phyloP scores from a whole-genome alignment of 2,329 filamentous ascomycete genomes.

The Trichothecium sympodiale region DNA sequence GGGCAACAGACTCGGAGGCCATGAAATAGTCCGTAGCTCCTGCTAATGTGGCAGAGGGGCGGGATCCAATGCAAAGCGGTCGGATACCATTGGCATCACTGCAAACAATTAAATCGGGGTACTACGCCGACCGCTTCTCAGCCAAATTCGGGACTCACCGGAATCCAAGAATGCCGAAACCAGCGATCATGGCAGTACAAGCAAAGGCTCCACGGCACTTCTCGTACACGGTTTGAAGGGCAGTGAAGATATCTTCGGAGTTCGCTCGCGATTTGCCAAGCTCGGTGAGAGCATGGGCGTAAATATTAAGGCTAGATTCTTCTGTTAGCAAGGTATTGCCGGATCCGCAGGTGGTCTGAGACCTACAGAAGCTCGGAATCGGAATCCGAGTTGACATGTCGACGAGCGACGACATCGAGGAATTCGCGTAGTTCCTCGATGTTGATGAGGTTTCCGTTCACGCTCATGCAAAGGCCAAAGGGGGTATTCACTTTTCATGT shows the following conservation, averaged over 20 bases:
- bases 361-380: conserved; percentile 66
- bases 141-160: conserved; percentile 45
- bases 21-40: conserved; percentile 76
- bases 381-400: conserved; percentile 84
- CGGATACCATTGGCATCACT: conserved; percentile 55
- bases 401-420: conserved; percentile 67
- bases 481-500: conserved; percentile 52
- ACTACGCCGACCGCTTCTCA: too few species aligned
- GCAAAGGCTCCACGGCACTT: conserved; percentile 67
- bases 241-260: conserved; percentile 63
- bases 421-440: conserved; percentile 57
- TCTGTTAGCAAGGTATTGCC: neutral
- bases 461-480: conserved; percentile 46
- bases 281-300: conserved; percentile 70
- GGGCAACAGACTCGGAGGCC: conserved; percentile 77
- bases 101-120: conserved; percentile 1
- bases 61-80: conserved; percentile 67
- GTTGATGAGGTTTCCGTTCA: conserved; percentile 85
- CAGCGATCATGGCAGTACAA: conserved; percentile 71
- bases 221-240: conserved; percentile 60
- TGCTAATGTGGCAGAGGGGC: conserved; percentile 51
- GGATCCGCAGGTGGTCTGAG: neutral
- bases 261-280: conserved; percentile 75
- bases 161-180: conserved; percentile 72
- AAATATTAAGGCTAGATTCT: conserved; percentile 65